Evolutionary conservation across 257 asterid genomes (phyloP).

Genomic region (Leonotis leonurus): DNA sequence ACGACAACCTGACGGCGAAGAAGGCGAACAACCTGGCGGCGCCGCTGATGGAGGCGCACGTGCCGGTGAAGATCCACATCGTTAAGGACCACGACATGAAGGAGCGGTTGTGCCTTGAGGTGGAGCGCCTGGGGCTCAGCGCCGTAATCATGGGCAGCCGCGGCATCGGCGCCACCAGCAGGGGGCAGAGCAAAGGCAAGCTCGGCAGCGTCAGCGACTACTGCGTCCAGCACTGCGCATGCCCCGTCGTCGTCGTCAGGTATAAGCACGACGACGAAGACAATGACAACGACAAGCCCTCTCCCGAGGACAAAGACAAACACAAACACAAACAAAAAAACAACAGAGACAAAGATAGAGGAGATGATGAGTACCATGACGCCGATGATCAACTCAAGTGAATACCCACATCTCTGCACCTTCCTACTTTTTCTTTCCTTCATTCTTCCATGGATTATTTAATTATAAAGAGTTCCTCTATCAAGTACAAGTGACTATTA

Average conservation of each 20-base stretch:
- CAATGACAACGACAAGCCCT: neutral
- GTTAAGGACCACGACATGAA: slow-evolving; percentile 69
- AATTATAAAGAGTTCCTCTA: too few relatives aligned
- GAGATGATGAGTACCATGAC: slow-evolving; percentile 14
- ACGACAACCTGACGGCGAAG: slow-evolving; percentile 38
- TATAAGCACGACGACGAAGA: slow-evolving; percentile 19
- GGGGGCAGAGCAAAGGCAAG: slow-evolving; percentile 35
- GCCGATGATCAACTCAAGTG: slow-evolving; percentile 24
- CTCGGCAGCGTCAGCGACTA: slow-evolving; percentile 65
- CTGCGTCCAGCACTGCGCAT: slow-evolving; percentile 60
- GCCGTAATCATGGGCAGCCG: slow-evolving; percentile 69
- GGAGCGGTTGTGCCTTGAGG: slow-evolving; percentile 65
- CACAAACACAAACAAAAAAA: too few relatives aligned
- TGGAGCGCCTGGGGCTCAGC: slow-evolving; percentile 57
- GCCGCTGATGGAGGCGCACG: slow-evolving; percentile 46
- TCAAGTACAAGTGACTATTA: too few relatives aligned
- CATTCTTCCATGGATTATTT: neutral
- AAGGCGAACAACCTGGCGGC: slow-evolving; percentile 46
- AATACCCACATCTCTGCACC: neutral
- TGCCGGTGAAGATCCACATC: slow-evolving; percentile 55
- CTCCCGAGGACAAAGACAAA: neutral
- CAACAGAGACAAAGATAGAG: neutral
- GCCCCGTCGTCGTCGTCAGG: slow-evolving; percentile 62
- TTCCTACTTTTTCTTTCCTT: neutral
- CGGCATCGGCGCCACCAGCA: slow-evolving; percentile 41